Conservation (phyloP, 1,284 basidiomycete genomes). For the Coniferiporia weirii region DNA sequence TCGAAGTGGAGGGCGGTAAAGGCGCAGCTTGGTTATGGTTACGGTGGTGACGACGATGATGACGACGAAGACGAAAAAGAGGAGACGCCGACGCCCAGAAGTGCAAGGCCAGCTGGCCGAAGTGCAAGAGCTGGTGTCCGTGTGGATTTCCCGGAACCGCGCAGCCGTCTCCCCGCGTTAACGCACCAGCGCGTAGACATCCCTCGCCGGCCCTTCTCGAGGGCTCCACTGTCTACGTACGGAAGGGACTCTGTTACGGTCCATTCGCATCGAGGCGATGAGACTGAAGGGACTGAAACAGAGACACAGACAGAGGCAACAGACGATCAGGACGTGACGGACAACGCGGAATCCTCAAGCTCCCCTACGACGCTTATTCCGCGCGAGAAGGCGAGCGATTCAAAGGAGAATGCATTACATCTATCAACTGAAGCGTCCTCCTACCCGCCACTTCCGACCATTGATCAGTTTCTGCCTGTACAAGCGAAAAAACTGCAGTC, state of each 20-base stretch:
- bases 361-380: conserved; percentile 13
- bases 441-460: conserved; percentile 15
- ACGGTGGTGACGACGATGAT: conserved; percentile 7
- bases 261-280: conserved; percentile 39
- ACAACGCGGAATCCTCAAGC: conserved; percentile 6
- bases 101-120: conserved; percentile 8
- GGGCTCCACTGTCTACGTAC: background rate
- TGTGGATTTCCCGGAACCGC: background rate
- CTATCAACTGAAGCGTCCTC: conserved; percentile 7
- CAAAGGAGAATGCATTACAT: conserved; percentile 6
- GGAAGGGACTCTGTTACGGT: conserved; percentile 39
- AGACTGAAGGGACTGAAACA: conserved; percentile 21
- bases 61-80: conserved; percentile 18
- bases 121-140: background rate
- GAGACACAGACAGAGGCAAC: conserved; percentile 20
- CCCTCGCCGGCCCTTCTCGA: background rate
- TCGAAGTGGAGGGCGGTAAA: conserved; percentile 73
- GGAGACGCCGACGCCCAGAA: conserved; percentile 19
- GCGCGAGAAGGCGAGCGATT: conserved; percentile 2
- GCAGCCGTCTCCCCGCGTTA: background rate
- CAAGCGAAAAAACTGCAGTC: conserved; percentile 5
- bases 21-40: conserved; percentile 42
- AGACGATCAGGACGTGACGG: conserved; percentile 1
- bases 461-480: conserved; percentile 16
- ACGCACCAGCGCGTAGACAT: background rate